These are phyloP conservation scores for Suillus tomentosus DNA, from an alignment of 768 basidiomycete genomes.

Conservation along the genomic window DNA sequence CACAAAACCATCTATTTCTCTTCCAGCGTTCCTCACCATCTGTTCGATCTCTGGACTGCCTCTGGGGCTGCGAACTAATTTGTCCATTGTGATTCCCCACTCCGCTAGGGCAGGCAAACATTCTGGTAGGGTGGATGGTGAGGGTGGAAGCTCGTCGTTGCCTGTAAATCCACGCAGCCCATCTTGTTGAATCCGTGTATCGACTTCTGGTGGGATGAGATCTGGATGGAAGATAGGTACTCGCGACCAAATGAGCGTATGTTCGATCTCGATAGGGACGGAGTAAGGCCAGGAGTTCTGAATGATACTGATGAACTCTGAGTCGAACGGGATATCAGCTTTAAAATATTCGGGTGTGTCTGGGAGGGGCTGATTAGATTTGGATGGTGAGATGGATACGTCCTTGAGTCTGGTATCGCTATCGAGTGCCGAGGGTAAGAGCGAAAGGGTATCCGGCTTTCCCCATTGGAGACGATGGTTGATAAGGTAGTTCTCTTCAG, in stretches of 20 bases:
- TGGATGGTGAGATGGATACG: background rate
- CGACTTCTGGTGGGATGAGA: constrained; percentile 52
- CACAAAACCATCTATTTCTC: constrained; percentile 65
- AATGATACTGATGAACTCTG: constrained; percentile 65
- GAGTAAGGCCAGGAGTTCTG: constrained; percentile 92
- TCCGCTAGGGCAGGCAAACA: constrained; percentile 66
- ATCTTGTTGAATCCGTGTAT: constrained; percentile 64
- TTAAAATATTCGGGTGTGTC: constrained; percentile 63
- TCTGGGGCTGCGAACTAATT: constrained; percentile 52
- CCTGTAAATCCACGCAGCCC: constrained; percentile 87
- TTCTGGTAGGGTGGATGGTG: constrained; percentile 56
- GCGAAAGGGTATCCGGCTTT: constrained; percentile 60
- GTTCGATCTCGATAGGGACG: constrained; percentile 75
- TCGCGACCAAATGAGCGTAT: constrained; percentile 77
- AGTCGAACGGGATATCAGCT: constrained; percentile 50
- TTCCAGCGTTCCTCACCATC: constrained; percentile 51
- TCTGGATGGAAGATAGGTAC: constrained; percentile 68
- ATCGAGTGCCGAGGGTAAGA: constrained; percentile 58
- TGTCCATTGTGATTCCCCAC: constrained; percentile 69
- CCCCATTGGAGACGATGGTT: constrained; percentile 78
- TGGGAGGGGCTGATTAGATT: constrained; percentile 16
- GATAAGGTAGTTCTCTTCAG: constrained; percentile 69
- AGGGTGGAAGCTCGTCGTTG: constrained; percentile 50
- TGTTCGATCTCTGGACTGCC: constrained; percentile 55
- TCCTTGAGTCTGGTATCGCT: constrained; percentile 8